A percentile compares a stretch with the other conserved stretches of the same genome.
Evolutionary conservation across 2,329 filamentous ascomycete species (phyloP).

Genomic region (Nectriaceae sp.): DNA sequence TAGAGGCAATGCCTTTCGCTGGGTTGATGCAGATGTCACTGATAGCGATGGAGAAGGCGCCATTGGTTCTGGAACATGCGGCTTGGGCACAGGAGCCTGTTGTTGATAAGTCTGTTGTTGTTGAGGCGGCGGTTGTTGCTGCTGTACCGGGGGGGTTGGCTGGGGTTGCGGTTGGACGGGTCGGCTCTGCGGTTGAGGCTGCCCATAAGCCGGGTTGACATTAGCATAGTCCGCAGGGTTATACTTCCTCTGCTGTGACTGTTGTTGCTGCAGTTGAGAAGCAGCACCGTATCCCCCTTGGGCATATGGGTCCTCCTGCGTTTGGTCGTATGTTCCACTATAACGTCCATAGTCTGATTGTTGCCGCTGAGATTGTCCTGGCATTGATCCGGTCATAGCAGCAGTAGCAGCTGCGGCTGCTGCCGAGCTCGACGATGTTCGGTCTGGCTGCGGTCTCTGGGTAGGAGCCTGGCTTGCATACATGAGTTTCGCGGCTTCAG

Average conservation of each 20-base stretch:
- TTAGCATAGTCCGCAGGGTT: slow-evolving; percentile 77
- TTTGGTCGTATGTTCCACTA: slow-evolving; percentile 34
- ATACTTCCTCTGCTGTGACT: slow-evolving; percentile 63
- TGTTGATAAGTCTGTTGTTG: slow-evolving; percentile 36
- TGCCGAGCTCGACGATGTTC: slow-evolving; percentile 55
- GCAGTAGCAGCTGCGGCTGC: slow-evolving; percentile 59
- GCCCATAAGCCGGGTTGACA: slow-evolving; percentile 50
- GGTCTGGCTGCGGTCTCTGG: slow-evolving; percentile 55
- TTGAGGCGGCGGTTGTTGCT: slow-evolving; percentile 39
- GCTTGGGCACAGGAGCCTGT: slow-evolving; percentile 38
- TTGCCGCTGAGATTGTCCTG: slow-evolving; percentile 36
- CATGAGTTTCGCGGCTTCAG: slow-evolving; percentile 65
- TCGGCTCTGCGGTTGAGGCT: slow-evolving; percentile 34
- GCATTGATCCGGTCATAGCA: slow-evolving; percentile 55
- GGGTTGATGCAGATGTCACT: slow-evolving; percentile 29
- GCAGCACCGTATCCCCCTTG: slow-evolving; percentile 33
- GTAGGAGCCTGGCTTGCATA: slow-evolving; percentile 57
- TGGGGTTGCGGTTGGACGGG: slow-evolving; percentile 30
- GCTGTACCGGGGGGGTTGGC: slow-evolving; percentile 29
- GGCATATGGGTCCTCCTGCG: slow-evolving; percentile 38
- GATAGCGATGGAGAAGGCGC: slow-evolving; percentile 34
- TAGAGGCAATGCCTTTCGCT: slow-evolving; percentile 65
- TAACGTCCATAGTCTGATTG: slow-evolving; percentile 38
- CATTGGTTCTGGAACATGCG: slow-evolving; percentile 40
- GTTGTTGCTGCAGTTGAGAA: slow-evolving; percentile 21